Percentiles rank a stretch among this genome's conserved stretches.
These are phyloP conservation scores for Tricholoma sp. DNA, from an alignment of 768 basidiomycete genomes.

Conservation along the genomic window DNA sequence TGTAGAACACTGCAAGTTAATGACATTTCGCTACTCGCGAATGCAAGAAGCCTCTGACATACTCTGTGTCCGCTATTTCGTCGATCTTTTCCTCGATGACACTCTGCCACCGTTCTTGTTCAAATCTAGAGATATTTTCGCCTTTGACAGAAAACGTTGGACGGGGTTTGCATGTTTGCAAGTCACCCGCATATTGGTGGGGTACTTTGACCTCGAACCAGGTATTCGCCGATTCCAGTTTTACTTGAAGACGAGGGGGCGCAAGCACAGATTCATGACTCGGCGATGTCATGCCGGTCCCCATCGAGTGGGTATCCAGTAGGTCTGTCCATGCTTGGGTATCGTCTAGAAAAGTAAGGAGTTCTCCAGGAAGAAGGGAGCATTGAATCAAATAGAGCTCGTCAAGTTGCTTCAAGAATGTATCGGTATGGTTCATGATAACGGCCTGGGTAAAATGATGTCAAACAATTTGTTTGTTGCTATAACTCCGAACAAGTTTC, in stretches of 20 bases:
- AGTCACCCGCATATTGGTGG: conserved; percentile 7
- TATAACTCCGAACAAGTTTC: too few relatives aligned
- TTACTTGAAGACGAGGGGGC: conserved; percentile 20
- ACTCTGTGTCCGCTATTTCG: conserved; percentile 33
- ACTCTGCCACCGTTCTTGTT: conserved; percentile 46
- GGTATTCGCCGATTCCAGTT: conserved; percentile 18
- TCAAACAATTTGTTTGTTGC: too few relatives aligned
- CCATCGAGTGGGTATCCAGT: conserved; percentile 8
- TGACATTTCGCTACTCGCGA: too few relatives aligned
- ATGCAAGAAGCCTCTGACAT: conserved; percentile 5
- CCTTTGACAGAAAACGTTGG: conserved; percentile 40
- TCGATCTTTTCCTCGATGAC: conserved; percentile 32
- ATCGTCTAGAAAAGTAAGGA: conserved; percentile 39
- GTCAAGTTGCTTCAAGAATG: conserved; percentile 24
- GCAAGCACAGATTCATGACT: neutral
- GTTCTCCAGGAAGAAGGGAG: conserved; percentile 61
- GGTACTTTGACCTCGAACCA: conserved; percentile 33
- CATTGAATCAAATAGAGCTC: conserved; percentile 58
- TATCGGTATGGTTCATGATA: neutral
- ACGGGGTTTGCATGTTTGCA: conserved; percentile 2
- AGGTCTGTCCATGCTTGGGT: conserved; percentile 21
- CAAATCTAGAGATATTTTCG: conserved; percentile 36
- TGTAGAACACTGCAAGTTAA: conserved; percentile 22
- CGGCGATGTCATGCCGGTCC: neutral
- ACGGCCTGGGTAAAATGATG: too few relatives aligned